Base-by-base conservation (phyloP, 768 basidiomycete species). In the Gelatoporia subvermispora region DNA sequence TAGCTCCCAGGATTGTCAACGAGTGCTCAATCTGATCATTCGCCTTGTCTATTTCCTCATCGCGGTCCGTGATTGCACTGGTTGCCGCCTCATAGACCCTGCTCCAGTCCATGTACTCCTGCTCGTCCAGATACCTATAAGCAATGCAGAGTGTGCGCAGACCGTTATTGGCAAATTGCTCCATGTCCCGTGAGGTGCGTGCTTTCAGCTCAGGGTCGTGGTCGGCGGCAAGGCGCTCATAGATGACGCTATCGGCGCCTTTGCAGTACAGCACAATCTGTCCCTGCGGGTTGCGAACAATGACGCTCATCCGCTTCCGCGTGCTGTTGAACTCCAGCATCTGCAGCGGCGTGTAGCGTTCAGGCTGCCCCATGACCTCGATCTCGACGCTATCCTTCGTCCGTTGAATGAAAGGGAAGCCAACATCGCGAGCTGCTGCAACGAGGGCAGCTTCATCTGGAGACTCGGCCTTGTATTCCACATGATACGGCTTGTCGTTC, bases 361-460 rank as follows among this genome's bases (percentile, higher is more conserved):
- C 95, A 2, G 76, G 68, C 63, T 89, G 85, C 1, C 94, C 94
- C 77, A 94, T 79, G 20, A 95, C 89, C 69, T 94, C 88, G 58
- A 97, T 93, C 47, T 93, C 88, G 60, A 96, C 67, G 13, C 71
- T 69, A 36, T 87, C 84, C 66, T 84, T 88, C 31, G 77, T 74
- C 64, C 84, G 84, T 55, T 74, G 75, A 37, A 96, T 67, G 68
- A 96, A 98, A 1, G 90, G 88, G 64, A 96, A 98, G 0, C 95
- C 95, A 4, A 84, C 84, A 62, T 98, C 95, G 34, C 94, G 76
- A 15, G 95, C 94, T 8, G 89, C 92, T 24, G 78, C 85, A 8
- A 98, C 95, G 28, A 98, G 76, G 11, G 95, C 95, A 18, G 93
- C 91, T 64, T 97, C 95, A 60, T 97, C 93, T 0, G 93, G 94